Percentiles rank a stretch among this genome's conserved stretches.
Evolutionary conservation across 1,139 yeast species (phyloP).

Genomic region (Casaregolazyma suthepensis): DNA sequence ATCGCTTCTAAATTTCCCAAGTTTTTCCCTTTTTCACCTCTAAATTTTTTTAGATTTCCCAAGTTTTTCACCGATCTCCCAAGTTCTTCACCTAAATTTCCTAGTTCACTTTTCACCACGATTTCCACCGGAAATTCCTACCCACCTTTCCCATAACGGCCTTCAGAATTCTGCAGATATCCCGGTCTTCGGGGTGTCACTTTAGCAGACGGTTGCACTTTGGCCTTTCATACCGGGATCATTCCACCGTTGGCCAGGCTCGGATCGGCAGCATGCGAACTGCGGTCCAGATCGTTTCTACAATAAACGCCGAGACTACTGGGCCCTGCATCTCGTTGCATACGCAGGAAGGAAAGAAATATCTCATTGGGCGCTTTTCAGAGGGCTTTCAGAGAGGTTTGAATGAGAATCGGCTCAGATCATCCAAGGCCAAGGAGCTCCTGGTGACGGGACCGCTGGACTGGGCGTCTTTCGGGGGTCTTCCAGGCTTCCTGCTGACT

Average conservation of each 20-base stretch:
- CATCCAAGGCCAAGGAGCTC: constrained; percentile 49
- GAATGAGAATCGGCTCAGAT: constrained; percentile 34
- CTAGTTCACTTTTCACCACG: no score
- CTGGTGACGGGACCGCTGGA: constrained; percentile 68
- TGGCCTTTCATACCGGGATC: neutral
- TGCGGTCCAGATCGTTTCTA: constrained; percentile 21
- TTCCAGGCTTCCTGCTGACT: constrained; percentile 84
- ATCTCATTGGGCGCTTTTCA: constrained; percentile 71
- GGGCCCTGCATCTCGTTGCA: constrained; percentile 51
- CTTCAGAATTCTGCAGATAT: neutral
- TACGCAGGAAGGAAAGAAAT: constrained; percentile 48
- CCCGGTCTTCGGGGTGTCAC: constrained; percentile 1
- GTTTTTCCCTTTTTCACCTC: no score
- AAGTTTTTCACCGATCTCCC: no score
- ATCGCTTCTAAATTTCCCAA: no score
- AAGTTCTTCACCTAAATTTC: no score
- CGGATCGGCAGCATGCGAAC: constrained; percentile 20
- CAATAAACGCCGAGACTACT: constrained; percentile 6
- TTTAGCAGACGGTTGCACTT: neutral
- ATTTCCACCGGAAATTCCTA: no score
- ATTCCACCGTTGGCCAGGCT: constrained; percentile 2
- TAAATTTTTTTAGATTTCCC: no score
- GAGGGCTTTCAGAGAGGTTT: constrained; percentile 80
- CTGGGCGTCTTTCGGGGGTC: constrained; percentile 79
- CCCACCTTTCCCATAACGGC: neutral